These are phyloP conservation scores for Tulasnella sp. DNA, from an alignment of 768 basidiomycete genomes.

Conservation along the genomic window DNA sequence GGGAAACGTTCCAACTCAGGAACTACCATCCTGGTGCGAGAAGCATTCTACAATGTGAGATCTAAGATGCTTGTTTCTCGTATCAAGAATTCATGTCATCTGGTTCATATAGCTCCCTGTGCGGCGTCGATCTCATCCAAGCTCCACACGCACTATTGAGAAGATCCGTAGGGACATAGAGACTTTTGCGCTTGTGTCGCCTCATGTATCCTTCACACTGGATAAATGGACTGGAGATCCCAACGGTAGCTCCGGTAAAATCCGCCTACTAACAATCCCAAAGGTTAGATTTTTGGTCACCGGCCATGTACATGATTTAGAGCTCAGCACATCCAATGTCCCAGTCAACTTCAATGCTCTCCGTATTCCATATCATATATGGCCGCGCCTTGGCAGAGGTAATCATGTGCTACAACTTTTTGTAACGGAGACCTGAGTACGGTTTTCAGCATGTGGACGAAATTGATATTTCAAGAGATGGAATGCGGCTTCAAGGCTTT, in stretches of 20 bases:
- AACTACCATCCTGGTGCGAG: constrained; percentile 71
- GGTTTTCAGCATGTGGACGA: constrained; percentile 51
- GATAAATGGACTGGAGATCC: constrained; percentile 33
- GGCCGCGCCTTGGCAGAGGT: constrained; percentile 64
- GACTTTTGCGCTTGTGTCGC: constrained; percentile 57
- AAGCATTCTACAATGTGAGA: constrained; percentile 80
- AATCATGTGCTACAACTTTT: constrained; percentile 19
- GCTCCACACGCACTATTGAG: constrained; percentile 46
- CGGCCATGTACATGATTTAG: not conserved
- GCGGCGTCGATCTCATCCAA: constrained; percentile 57
- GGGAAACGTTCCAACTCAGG: constrained; percentile 64
- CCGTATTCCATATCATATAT: constrained; percentile 58
- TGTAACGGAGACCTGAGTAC: constrained; percentile 7
- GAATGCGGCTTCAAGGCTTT: constrained; percentile 61
- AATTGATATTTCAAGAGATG: constrained; percentile 37
- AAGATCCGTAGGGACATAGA: constrained; percentile 60
- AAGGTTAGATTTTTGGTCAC: constrained; percentile 38
- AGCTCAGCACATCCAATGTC: not conserved
- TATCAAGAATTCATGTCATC: not conserved
- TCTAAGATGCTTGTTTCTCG: not conserved
- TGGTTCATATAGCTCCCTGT: constrained; percentile 50
- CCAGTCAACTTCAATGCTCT: constrained; percentile 51
- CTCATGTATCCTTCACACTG: constrained; percentile 53
- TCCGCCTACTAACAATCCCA: constrained; percentile 45
- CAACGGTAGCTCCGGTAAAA: constrained; percentile 30